Conservation (phyloP, 768 basidiomycete species). For the Ramaria rubella region DNA sequence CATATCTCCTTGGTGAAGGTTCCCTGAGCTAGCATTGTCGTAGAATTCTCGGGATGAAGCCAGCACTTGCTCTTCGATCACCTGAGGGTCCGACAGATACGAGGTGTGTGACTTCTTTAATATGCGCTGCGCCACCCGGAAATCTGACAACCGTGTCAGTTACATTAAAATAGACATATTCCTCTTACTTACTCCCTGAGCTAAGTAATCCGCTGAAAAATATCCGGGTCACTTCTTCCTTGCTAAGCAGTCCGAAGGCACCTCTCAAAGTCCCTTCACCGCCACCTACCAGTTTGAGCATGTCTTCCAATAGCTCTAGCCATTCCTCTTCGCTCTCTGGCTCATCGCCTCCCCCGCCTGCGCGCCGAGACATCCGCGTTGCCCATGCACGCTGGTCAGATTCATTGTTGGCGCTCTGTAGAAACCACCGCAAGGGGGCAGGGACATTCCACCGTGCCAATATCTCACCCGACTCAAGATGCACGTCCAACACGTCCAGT, state of each 20-base stretch:
- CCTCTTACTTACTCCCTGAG: constrained; percentile 76
- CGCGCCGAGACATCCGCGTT: constrained; percentile 72
- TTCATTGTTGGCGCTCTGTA: constrained; percentile 62
- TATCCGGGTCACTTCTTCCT: constrained; percentile 68
- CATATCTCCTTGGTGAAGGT: constrained; percentile 92
- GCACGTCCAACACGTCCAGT: constrained; percentile 88
- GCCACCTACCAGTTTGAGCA: constrained; percentile 68
- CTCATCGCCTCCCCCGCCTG: constrained; percentile 48
- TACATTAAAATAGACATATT: constrained; percentile 10
- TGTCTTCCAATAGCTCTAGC: constrained; percentile 84
- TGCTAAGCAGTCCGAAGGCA: constrained; percentile 72
- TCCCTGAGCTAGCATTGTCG: constrained; percentile 89
- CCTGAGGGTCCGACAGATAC: constrained; percentile 34
- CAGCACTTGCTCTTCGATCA: constrained; percentile 74
- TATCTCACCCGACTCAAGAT: constrained; percentile 91
- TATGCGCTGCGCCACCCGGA: constrained; percentile 59
- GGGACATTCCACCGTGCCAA: constrained; percentile 82
- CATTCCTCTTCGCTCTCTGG: constrained; percentile 67
- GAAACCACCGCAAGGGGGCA: constrained; percentile 83
- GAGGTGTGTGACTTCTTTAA: constrained; percentile 28
- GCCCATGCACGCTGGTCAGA: constrained; percentile 79
- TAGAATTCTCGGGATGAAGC: constrained; percentile 84
- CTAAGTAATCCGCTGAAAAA: constrained; percentile 84
- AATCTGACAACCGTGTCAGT: constrained; percentile 37
- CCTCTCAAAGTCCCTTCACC: constrained; percentile 59